phyloP scores from a whole-genome alignment of 2,329 filamentous ascomycete genomes.

The Colletotrichum lini region DNA sequence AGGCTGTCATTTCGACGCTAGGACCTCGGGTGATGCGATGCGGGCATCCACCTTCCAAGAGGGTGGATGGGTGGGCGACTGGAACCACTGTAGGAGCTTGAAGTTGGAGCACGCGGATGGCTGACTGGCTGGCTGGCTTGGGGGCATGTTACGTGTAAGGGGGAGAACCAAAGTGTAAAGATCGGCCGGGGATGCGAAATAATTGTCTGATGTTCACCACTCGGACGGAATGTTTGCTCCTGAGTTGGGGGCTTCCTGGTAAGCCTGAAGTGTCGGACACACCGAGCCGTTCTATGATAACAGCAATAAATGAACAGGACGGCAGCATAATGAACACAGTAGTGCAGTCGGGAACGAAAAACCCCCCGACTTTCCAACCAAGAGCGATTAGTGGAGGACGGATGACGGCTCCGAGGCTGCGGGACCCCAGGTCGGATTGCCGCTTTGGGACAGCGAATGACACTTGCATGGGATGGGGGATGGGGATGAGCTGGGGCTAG shows the following conservation, averaged over 20 bases:
- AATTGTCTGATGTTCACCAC: constrained; percentile 3
- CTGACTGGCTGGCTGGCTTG: too few species aligned
- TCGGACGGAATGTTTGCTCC: constrained; percentile 29
- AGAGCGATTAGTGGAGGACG: constrained; percentile 17
- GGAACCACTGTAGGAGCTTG: constrained; percentile 12
- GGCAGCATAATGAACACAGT: background rate
- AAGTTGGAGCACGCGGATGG: constrained; percentile 15
- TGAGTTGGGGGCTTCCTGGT: background rate
- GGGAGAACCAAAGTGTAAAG: constrained; percentile 15
- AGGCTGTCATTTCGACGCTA: constrained; percentile 39
- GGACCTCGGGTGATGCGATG: constrained; percentile 37
- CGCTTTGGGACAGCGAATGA: constrained; percentile 29
- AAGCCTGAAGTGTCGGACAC: background rate
- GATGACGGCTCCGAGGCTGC: constrained; percentile 37
- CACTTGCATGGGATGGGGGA: constrained; percentile 27
- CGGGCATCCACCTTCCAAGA: constrained; percentile 33
- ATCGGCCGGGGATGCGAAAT: constrained; percentile 13
- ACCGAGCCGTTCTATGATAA: too few species aligned
- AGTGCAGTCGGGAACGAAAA: background rate
- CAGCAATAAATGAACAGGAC: background rate
- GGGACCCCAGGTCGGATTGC: constrained; percentile 38
- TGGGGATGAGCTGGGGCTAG: constrained; percentile 1
- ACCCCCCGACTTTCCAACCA: background rate
- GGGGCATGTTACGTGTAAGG: constrained; percentile 13
- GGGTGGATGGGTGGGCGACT: constrained; percentile 17